Base-by-base conservation (phyloP, 2,329 filamentous ascomycete species). In the Microcyclospora tardicrescens region DNA sequence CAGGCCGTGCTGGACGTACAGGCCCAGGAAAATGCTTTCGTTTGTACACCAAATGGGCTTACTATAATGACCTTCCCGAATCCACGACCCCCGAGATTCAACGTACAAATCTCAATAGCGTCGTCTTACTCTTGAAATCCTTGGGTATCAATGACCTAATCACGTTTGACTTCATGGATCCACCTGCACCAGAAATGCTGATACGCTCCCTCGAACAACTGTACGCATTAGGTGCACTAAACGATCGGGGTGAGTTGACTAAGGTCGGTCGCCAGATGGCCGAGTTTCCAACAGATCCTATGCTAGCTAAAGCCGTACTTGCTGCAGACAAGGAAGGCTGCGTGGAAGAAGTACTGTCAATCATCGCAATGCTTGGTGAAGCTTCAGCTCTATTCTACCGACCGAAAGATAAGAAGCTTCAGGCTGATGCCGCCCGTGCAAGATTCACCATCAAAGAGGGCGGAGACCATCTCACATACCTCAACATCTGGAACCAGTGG, bases 401-500 rank as follows among this genome's bases (percentile, higher is more conserved):
- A 0, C 87, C 91, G 14, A 94, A 95, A 58, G 87, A 98, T 64
- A 95, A 96, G 68, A 94, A 94, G 60, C 81, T 95, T 19, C 84
- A 95, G 54, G 91, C 91, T 10, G 89, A 98, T 60, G 84, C 82
- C 44, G 91, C 91, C 0, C 78, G 86, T 11, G 80, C 81, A 28
- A 77, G 89, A 2, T 96, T 96, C 62, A 93, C 85, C 0, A 69
- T 89, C 57, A 84, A 85, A 51, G 86, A 93, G 44, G 87, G 87
- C 28, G 91, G 91, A 32, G 91, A 98, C 57, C 84, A 94, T 52
- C 59, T 91, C 5, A 86, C 84, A 0, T 73, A 93, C 1, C 75
- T 96, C 35, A 94, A 94, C 54, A 81, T 98, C 51, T 98, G 81
- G 78, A 89, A 91, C 52, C 84, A 94, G 59, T 98, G 86, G 82